Evolutionary conservation across 306 rosid species (phyloP).

Genomic region (Quercus engelmannii): DNA sequence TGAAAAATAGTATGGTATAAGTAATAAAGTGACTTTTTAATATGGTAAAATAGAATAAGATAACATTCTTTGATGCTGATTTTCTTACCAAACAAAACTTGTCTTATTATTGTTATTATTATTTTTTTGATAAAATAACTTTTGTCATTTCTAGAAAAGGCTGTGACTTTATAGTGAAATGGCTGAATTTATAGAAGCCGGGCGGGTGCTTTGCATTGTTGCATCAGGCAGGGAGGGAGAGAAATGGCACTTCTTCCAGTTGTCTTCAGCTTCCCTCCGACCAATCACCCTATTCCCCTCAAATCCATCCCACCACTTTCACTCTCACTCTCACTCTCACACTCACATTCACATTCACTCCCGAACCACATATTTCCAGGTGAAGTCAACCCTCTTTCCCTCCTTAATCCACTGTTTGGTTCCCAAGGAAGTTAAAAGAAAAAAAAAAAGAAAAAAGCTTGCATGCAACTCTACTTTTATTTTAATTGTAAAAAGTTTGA

Average conservation of each 20-base stretch:
- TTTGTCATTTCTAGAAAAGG: no score
- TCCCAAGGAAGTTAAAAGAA: neutral
- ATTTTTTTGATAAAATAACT: no score
- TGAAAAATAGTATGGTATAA: no score
- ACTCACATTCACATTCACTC: neutral
- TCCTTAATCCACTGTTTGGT: neutral
- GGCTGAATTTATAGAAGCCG: no score
- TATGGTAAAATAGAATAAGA: no score
- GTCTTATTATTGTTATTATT: no score
- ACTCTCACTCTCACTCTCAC: neutral
- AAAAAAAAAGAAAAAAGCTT: no score
- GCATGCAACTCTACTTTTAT: no score
- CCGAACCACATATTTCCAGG: constrained; percentile 9
- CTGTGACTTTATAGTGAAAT: no score
- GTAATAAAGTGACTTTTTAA: no score
- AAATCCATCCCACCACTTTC: neutral
- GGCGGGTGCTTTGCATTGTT: neutral
- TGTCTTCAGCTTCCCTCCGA: neutral
- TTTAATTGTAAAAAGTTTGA: neutral
- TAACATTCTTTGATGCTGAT: no score
- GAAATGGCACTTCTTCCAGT: constrained; percentile 12
- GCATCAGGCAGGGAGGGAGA: neutral
- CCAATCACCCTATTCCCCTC: constrained; percentile 1
- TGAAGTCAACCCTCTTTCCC: neutral
- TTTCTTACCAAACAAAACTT: no score